These are phyloP conservation scores for Leishmania guyanensis DNA, from an alignment of 208 protist genomes.

Conservation along the genomic window DNA sequence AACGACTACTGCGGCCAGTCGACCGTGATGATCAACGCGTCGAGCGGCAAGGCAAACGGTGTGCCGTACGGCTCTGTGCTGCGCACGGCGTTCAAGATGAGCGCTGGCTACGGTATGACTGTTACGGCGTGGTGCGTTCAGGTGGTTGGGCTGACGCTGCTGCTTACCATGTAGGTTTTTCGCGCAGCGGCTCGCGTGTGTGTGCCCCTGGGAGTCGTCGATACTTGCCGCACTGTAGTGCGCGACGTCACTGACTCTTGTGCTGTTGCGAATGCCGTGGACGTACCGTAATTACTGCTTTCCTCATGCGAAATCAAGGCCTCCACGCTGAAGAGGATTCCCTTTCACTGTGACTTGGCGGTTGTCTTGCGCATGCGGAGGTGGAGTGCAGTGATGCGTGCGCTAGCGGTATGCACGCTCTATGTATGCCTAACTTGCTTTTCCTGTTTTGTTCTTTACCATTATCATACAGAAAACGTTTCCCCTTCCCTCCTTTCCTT, in stretches of 20 bases:
- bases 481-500: neutral
- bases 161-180: constrained; percentile 11
- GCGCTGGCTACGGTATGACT: constrained; percentile 44
- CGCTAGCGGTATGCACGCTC: neutral
- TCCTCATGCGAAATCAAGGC: neutral
- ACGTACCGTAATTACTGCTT: neutral
- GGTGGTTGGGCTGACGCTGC: constrained; percentile 36
- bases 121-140: constrained; percentile 51
- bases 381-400: neutral
- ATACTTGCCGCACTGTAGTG: no score
- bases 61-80: constrained; percentile 35
- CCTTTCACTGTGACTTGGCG: neutral
- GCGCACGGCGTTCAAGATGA: constrained; percentile 36
- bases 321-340: neutral
- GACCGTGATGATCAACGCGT: constrained; percentile 5
- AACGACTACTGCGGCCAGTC: constrained; percentile 34
- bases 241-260: no score
- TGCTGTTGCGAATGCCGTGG: no score
- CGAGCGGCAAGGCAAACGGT: constrained; percentile 22
- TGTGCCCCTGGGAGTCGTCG: neutral
- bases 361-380: neutral
- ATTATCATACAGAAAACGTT: neutral
- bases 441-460: neutral
- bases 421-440: neutral
- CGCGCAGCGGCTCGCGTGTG: neutral